These are phyloP conservation scores for Pistacia vera DNA, from an alignment of 345 rosid species.

Conservation along the genomic window DNA sequence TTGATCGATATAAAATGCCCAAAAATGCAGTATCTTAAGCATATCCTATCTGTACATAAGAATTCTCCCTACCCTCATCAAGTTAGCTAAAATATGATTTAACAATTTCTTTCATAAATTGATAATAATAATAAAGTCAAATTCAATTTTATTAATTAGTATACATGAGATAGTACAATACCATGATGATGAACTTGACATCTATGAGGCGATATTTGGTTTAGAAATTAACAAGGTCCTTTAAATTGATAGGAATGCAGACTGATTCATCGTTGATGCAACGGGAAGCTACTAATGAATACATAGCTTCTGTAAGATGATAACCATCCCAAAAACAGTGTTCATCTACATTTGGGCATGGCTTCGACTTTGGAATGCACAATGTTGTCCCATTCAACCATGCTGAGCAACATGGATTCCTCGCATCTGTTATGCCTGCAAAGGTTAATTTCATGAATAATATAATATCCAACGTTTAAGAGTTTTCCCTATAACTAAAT, in stretches of 20 bases:
- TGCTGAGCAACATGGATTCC: constrained; percentile 46
- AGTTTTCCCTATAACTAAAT: too few relatives aligned
- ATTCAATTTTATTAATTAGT: too few relatives aligned
- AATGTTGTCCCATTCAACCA: constrained; percentile 44
- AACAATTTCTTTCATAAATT: too few relatives aligned
- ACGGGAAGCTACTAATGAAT: constrained; percentile 29
- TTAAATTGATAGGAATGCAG: constrained; percentile 41
- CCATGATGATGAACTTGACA: neutral
- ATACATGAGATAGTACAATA: too few relatives aligned
- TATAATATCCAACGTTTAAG: too few relatives aligned
- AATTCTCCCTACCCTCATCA: too few relatives aligned
- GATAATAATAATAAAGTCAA: too few relatives aligned
- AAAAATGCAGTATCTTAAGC: too few relatives aligned
- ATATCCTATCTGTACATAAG: too few relatives aligned
- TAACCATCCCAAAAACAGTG: constrained; percentile 39
- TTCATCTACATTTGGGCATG: constrained; percentile 33
- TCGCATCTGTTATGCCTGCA: constrained; percentile 37
- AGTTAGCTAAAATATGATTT: too few relatives aligned
- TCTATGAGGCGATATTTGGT: neutral
- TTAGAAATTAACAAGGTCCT: constrained; percentile 30
- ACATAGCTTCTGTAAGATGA: constrained; percentile 17
- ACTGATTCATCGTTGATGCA: constrained; percentile 32
- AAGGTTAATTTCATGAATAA: too few relatives aligned
- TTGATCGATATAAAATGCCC: too few relatives aligned
- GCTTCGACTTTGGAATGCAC: constrained; percentile 36